Conservation (phyloP, 163 green algal species). For the Chlorella variabilis region DNA sequence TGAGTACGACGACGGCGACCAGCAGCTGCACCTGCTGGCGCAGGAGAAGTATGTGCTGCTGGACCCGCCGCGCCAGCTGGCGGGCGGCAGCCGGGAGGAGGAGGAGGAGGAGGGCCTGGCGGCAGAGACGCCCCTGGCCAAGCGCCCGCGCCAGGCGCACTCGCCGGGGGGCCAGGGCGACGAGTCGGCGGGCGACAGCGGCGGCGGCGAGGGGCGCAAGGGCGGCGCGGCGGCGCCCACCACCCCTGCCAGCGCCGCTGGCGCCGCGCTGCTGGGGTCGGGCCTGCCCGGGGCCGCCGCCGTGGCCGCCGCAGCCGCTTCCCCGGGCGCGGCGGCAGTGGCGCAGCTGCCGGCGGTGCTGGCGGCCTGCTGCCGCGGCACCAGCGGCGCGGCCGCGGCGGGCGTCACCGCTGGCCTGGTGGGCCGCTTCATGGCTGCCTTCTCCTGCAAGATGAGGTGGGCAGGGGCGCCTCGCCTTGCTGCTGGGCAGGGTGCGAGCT, state of each 20-base stretch:
- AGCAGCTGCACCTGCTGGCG: slow-evolving; percentile 28
- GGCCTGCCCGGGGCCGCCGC: background rate
- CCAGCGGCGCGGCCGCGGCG: background rate
- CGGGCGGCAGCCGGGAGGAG: background rate
- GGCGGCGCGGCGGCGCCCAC: background rate
- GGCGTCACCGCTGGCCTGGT: slow-evolving; percentile 5
- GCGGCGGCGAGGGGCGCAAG: background rate
- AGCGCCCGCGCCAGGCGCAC: background rate
- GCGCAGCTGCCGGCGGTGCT: background rate
- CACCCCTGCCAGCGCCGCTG: background rate
- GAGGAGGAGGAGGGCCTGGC: background rate
- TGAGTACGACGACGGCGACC: slow-evolving; percentile 24
- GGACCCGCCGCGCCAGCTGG: background rate
- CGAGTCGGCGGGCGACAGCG: background rate
- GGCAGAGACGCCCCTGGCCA: background rate
- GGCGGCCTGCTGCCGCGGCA: slow-evolving; percentile 6
- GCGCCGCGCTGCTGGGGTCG: background rate
- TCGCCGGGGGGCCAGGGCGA: background rate
- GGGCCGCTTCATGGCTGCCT: slow-evolving; percentile 31
- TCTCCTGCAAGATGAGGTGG: slow-evolving; percentile 26
- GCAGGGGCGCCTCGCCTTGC: no score
- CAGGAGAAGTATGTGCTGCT: slow-evolving; percentile 29
- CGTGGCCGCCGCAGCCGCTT: background rate
- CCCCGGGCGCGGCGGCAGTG: background rate
- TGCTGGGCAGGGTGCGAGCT: no score